A percentile compares a stretch with the other conserved stretches of the same genome.
Conservation (phyloP, 1,284 basidiomycete genomes). For the Phlebopus sp. region DNA sequence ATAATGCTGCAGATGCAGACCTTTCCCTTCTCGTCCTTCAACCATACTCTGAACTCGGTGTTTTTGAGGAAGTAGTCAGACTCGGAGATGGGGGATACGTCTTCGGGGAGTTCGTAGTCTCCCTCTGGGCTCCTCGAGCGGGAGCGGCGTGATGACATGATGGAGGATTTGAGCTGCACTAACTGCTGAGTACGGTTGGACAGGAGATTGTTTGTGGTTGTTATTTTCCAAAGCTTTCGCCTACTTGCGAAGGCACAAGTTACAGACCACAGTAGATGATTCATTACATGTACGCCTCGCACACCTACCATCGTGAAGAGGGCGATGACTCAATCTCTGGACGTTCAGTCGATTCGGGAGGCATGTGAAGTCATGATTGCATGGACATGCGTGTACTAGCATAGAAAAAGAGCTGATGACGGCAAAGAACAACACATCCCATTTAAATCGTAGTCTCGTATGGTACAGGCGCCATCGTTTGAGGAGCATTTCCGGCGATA, state of each 20-base stretch:
- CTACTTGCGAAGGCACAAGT: neutral
- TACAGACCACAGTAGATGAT: too few relatives aligned
- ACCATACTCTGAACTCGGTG: slow-evolving; percentile 73
- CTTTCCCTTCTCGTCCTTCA: slow-evolving; percentile 76
- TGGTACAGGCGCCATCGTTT: slow-evolving; percentile 89
- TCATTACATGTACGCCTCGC: too few relatives aligned
- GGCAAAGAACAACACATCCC: slow-evolving; percentile 9
- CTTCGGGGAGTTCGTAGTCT: slow-evolving; percentile 44
- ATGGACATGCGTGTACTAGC: slow-evolving; percentile 10
- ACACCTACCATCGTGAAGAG: too few relatives aligned
- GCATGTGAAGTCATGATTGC: slow-evolving; percentile 20
- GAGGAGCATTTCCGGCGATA: slow-evolving; percentile 75
- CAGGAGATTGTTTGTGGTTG: slow-evolving; percentile 14
- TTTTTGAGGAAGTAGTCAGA: slow-evolving; percentile 77
- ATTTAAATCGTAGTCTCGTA: slow-evolving; percentile 85
- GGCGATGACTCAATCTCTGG: too few relatives aligned
- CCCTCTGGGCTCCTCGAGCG: slow-evolving; percentile 19
- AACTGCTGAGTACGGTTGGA: neutral
- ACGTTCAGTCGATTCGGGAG: neutral
- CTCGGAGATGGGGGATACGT: slow-evolving; percentile 58
- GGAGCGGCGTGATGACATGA: slow-evolving; percentile 13
- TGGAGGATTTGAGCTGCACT: neutral
- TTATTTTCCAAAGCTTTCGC: slow-evolving; percentile 6
- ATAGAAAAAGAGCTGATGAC: slow-evolving; percentile 7
- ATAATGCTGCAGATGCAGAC: slow-evolving; percentile 36